Evolutionary conservation across 164 flowering plant genomes (phyloP), one percentile per base, ranked within the genome.

Genomic region (Vitis labrusca): DNA sequence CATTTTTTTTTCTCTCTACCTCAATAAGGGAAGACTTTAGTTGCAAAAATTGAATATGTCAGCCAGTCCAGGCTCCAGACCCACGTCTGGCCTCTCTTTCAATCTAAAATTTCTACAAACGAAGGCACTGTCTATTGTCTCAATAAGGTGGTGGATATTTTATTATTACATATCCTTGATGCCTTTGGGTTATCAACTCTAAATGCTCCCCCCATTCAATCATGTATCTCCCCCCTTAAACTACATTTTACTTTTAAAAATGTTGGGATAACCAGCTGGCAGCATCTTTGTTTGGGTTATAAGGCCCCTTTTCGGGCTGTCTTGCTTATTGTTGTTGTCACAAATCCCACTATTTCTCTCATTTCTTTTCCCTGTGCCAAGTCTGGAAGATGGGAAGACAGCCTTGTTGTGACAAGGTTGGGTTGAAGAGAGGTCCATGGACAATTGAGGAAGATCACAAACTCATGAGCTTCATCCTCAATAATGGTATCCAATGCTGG

Each of bases 401-500:
- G 49, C 93, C 97, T 27, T 91, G 97, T 50, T 87, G 97, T 73
- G 93, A 87, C 47, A 89, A 91, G 76, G 67, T 86, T 50, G 93
- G 97, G 19, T 67, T 91, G 81, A 91, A 86, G 79, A 74, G 87
- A 73, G 96, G 96, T 51, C 91, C 96, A 53, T 91, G 96, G 96
- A 86, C 91, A 0, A 74, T 86, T 61, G 96, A 91, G 57, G 96
- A 91, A 83, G 96, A 91, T 74, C 88, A 88, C 73, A 91, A 87
- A 79, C 91, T 89, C 61, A 78, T 85, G 72, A 83, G 70, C 79
- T 91, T 91, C 72, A 86, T 91, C 61, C 89, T 91, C 72, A 83
- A 81, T 84, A 86, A 91, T 78, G 97, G 97, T 29, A 86, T 85
- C 63, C 90, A 85, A 10, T 91, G 97, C 72, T 91, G 97, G 97